A percentile compares a stretch with the other conserved stretches of the same genome.
phyloP scores from a whole-genome alignment of 1,284 basidiomycete genomes.

The Pisolithus thermaeus region DNA sequence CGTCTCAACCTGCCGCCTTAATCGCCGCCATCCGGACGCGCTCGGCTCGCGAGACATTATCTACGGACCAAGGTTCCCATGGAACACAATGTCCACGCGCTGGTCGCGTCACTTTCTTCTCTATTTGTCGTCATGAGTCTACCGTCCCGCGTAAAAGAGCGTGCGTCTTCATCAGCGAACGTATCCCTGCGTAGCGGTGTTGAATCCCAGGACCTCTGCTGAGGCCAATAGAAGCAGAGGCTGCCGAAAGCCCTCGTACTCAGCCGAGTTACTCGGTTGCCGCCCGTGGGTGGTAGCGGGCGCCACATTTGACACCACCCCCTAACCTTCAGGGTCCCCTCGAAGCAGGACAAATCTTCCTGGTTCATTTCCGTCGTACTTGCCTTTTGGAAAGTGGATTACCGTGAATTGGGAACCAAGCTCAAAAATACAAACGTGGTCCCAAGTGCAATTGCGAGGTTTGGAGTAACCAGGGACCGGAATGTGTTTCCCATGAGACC shows the following conservation, averaged over 20 bases:
- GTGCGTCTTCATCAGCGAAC: slow-evolving; percentile 77
- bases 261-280: not conserved
- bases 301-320: slow-evolving; percentile 7
- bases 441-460: slow-evolving; percentile 50
- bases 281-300: slow-evolving; percentile 5
- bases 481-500: slow-evolving; percentile 5
- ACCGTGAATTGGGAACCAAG: too few relatives aligned
- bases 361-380: too few relatives aligned
- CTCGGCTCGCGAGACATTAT: slow-evolving; percentile 24
- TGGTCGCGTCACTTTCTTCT: slow-evolving; percentile 29
- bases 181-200: slow-evolving; percentile 49
- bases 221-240: slow-evolving; percentile 20
- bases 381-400: too few relatives aligned
- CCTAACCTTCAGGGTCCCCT: slow-evolving; percentile 5
- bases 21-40: slow-evolving; percentile 26
- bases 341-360: too few relatives aligned
- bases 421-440: slow-evolving; percentile 22
- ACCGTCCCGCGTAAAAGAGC: slow-evolving; percentile 36
- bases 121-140: slow-evolving; percentile 29
- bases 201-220: slow-evolving; percentile 7
- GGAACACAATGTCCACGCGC: slow-evolving; percentile 43
- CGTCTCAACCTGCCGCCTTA: slow-evolving; percentile 29
- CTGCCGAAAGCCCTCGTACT: slow-evolving; percentile 8
- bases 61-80: slow-evolving; percentile 36
- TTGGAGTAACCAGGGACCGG: slow-evolving; percentile 16